Percentiles rank a stretch among this genome's conserved stretches.
Conservation (phyloP, 371 early-diverging fungal genomes). For the Rhizopus delemar region DNA sequence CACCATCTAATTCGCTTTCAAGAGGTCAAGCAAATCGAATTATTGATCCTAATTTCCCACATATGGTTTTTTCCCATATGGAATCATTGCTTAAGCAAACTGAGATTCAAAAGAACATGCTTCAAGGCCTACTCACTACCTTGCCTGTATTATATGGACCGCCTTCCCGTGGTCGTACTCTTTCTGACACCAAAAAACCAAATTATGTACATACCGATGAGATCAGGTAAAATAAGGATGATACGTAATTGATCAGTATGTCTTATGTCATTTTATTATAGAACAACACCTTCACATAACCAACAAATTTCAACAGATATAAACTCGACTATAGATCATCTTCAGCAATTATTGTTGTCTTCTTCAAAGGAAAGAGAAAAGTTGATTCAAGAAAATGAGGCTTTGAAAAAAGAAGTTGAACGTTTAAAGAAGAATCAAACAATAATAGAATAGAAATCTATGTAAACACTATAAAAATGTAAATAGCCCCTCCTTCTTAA, state of each 20-base stretch:
- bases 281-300: slow-evolving; percentile 9
- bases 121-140: slow-evolving; percentile 22
- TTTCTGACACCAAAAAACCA: slow-evolving; percentile 26
- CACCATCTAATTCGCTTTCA: slow-evolving; percentile 34
- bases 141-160: slow-evolving; percentile 11
- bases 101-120: slow-evolving; percentile 29
- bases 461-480: slow-evolving; percentile 8
- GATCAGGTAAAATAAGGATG: slow-evolving; percentile 13
- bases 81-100: slow-evolving; percentile 29
- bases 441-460: neutral
- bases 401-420: slow-evolving; percentile 24
- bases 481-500: slow-evolving; percentile 7
- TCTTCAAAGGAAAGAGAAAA: slow-evolving; percentile 29
- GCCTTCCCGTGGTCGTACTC: slow-evolving; percentile 18
- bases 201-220: slow-evolving; percentile 5
- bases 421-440: slow-evolving; percentile 16
- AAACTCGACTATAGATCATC: slow-evolving; percentile 22
- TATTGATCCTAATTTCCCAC: slow-evolving; percentile 17
- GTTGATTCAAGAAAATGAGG: slow-evolving; percentile 25
- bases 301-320: slow-evolving; percentile 18
- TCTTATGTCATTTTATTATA: neutral
- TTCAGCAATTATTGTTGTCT: slow-evolving; percentile 20
- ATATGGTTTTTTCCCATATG: slow-evolving; percentile 26
- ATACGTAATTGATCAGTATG: no score
- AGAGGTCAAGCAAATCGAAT: slow-evolving; percentile 36